These are phyloP conservation scores for Calonectria henricotiae DNA, from an alignment of 2,329 filamentous ascomycete genomes.

Conservation along the genomic window DNA sequence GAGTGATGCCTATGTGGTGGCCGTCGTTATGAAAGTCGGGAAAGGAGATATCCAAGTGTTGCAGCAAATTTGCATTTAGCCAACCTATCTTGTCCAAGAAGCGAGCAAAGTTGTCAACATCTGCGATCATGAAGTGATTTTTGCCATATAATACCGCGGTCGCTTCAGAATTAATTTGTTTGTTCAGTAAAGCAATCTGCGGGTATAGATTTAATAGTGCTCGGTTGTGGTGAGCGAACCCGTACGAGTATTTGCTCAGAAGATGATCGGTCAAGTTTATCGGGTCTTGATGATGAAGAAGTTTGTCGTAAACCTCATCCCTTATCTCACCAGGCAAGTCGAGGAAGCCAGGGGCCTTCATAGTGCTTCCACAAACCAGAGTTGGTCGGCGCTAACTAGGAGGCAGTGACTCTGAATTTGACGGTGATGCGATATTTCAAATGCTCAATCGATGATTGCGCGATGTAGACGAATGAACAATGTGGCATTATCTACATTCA, in stretches of 20 bases:
- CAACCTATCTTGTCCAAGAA: not conserved
- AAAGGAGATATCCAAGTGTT: not conserved
- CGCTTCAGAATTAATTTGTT: not conserved
- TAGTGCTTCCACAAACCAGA: not conserved
- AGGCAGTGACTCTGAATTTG: not conserved
- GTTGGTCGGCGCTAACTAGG: not conserved
- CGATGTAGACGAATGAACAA: too few species aligned
- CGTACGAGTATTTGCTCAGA: too few species aligned
- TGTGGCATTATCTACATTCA: not conserved
- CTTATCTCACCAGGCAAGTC: not conserved
- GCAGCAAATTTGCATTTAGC: not conserved
- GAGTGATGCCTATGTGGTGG: not conserved
- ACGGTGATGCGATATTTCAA: not conserved
- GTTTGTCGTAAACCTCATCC: not conserved
- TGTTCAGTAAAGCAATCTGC: not conserved
- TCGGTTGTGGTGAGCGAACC: not conserved
- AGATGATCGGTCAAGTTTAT: not conserved
- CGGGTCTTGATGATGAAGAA: not conserved
- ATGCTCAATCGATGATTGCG: not conserved
- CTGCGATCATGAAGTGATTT: not conserved
- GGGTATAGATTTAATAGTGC: not conserved
- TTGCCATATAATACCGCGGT: not conserved
- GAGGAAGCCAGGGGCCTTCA: not conserved
- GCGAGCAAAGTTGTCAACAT: not conserved
- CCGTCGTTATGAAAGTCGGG: not conserved